Evolutionary conservation across 148 eudicot genomes (phyloP).

Genomic region (Rhododendron molle): DNA sequence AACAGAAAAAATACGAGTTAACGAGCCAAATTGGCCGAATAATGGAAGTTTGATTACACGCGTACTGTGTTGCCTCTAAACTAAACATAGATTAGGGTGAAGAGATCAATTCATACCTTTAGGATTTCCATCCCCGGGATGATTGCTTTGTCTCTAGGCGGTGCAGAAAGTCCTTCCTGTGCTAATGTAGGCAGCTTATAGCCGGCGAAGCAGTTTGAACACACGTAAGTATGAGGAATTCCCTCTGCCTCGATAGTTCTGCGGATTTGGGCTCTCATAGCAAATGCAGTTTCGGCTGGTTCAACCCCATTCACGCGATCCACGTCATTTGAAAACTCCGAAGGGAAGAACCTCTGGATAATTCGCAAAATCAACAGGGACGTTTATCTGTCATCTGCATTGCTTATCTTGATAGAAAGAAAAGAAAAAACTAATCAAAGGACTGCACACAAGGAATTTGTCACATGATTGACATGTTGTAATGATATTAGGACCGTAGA

Average conservation of each 20-base stretch:
- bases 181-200: constrained; percentile 39
- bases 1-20: not conserved
- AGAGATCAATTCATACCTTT: constrained; percentile 31
- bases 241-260: constrained; percentile 53
- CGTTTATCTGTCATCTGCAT: not conserved
- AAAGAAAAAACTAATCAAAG: not conserved
- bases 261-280: constrained; percentile 34
- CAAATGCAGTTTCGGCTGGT: constrained; percentile 35
- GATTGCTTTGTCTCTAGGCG: constrained; percentile 43
- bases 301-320: constrained; percentile 41
- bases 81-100: no score
- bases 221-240: constrained; percentile 51
- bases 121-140: constrained; percentile 46
- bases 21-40: not conserved
- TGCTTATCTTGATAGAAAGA: not conserved
- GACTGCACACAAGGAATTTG: not conserved
- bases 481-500: not conserved
- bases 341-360: constrained; percentile 55
- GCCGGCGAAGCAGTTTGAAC: constrained; percentile 48
- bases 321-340: constrained; percentile 60
- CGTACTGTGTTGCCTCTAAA: not conserved
- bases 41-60: not conserved
- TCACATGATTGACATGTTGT: not conserved
- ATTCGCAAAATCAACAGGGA: not conserved
- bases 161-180: constrained; percentile 42